phyloP scores from a whole-genome alignment of 2,329 filamentous ascomycete genomes.

The Golovinomyces cichoracearum region DNA sequence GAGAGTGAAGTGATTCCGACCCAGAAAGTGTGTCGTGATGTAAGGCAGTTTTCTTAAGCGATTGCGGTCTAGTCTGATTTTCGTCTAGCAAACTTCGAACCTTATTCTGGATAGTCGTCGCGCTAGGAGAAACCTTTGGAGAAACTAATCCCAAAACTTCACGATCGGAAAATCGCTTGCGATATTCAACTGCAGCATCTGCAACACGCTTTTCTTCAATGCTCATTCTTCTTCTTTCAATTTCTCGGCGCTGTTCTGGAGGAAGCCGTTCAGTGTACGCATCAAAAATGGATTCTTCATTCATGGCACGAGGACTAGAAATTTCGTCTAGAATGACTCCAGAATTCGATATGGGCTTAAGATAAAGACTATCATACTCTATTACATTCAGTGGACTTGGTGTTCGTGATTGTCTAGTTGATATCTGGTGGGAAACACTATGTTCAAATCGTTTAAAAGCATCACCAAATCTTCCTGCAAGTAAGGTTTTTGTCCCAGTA shows the following conservation, averaged over 20 bases:
- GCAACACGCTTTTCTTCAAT: conserved; percentile 81
- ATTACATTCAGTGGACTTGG: conserved; percentile 18
- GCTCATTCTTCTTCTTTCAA: conserved; percentile 55
- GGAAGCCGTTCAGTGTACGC: conserved; percentile 45
- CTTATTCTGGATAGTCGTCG: conserved; percentile 71
- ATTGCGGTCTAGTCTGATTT: conserved; percentile 32
- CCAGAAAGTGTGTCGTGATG: conserved; percentile 77
- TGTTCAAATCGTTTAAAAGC: conserved; percentile 78
- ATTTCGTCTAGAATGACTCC: conserved; percentile 43
- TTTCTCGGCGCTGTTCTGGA: conserved; percentile 69
- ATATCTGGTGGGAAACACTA: conserved; percentile 10
- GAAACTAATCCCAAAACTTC: conserved; percentile 19
- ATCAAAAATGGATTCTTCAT: not conserved
- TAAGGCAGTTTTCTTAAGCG: conserved; percentile 43
- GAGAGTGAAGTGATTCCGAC: conserved; percentile 5
- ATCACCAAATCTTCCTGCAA: conserved; percentile 77
- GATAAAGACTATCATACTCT: conserved; percentile 20
- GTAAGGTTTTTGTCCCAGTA: conserved; percentile 50
- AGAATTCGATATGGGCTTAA: conserved; percentile 47
- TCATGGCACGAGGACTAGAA: not conserved
- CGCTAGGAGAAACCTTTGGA: conserved; percentile 33
- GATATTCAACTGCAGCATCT: conserved; percentile 69
- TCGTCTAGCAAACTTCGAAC: conserved; percentile 69
- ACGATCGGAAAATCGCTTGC: conserved; percentile 41
- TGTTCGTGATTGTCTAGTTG: conserved; percentile 19